Evolutionary conservation across 2,329 filamentous ascomycete genomes (phyloP).

Genomic region (Alternaria burnsii): DNA sequence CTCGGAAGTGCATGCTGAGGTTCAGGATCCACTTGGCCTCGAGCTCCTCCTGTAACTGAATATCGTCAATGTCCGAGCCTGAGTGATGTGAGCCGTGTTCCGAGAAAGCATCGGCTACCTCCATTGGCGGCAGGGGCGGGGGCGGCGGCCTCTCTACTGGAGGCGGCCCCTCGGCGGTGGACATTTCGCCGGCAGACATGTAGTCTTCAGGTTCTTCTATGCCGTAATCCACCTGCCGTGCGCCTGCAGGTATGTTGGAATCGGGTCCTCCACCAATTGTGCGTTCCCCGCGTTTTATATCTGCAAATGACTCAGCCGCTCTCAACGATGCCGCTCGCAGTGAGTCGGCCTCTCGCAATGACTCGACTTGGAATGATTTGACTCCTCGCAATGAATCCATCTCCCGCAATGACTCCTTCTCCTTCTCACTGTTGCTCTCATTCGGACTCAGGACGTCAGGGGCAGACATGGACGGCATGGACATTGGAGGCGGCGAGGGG

Average conservation of each 20-base stretch:
- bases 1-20: conserved; percentile 96
- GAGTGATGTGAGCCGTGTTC: conserved; percentile 46
- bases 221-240: conserved; percentile 47
- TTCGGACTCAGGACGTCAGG: conserved; percentile 50
- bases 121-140: conserved; percentile 35
- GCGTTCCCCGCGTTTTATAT: conserved; percentile 17
- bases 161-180: not conserved
- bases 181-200: conserved; percentile 22
- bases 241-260: conserved; percentile 45
- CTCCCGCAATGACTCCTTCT: conserved; percentile 15
- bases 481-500: conserved; percentile 51
- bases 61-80: conserved; percentile 59
- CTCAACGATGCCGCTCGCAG: not conserved
- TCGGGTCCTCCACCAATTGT: conserved; percentile 44
- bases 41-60: conserved; percentile 78
- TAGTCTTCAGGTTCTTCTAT: conserved; percentile 37
- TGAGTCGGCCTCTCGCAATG: not conserved
- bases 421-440: conserved; percentile 34
- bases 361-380: not conserved
- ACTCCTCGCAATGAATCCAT: not conserved
- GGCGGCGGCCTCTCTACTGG: conserved; percentile 1
- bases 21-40: conserved; percentile 95
- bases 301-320: not conserved
- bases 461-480: conserved; percentile 50
- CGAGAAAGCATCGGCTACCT: conserved; percentile 38